Percentiles rank a stretch among this genome's conserved stretches.
These are phyloP conservation scores for Schwanniomyces vanrijiae DNA, from an alignment of 805 yeast species.

Conservation along the genomic window DNA sequence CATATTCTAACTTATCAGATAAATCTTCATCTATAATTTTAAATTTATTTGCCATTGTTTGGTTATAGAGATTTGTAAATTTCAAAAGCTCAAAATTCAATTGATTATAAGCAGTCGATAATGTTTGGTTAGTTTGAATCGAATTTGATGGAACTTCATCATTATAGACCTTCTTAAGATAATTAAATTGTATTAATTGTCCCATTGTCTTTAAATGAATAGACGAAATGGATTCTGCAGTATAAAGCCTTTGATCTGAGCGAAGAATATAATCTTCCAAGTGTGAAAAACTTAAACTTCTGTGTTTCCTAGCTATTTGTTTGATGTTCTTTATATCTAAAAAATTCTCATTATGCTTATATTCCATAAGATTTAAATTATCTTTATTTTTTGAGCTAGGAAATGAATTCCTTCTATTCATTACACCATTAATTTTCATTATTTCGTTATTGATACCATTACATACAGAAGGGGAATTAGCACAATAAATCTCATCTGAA, in stretches of 20 bases:
- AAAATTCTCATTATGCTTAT: conserved; percentile 8
- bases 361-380: conserved; percentile 21
- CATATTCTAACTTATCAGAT: conserved; percentile 23
- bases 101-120: conserved; percentile 21
- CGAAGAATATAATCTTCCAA: conserved; percentile 15
- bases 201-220: conserved; percentile 16
- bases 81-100: conserved; percentile 32
- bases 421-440: conserved; percentile 10
- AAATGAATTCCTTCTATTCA: conserved; percentile 36
- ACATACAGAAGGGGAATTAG: neutral
- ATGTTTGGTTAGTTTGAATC: conserved; percentile 8
- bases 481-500: neutral
- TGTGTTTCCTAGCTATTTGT: neutral
- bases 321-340: neutral
- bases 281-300: conserved; percentile 25
- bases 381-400: conserved; percentile 22
- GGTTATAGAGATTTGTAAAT: conserved; percentile 24
- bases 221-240: conserved; percentile 17
- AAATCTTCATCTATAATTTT: conserved; percentile 30
- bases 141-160: conserved; percentile 1
- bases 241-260: conserved; percentile 6
- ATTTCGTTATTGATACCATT: conserved; percentile 5
- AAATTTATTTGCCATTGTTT: conserved; percentile 22
- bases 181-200: conserved; percentile 20
- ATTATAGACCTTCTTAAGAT: conserved; percentile 12